Percentiles rank a stretch among this genome's conserved stretches.
Evolutionary conservation across 257 asterid genomes (phyloP).

Genomic region (Fraxinus pennsylvanica): DNA sequence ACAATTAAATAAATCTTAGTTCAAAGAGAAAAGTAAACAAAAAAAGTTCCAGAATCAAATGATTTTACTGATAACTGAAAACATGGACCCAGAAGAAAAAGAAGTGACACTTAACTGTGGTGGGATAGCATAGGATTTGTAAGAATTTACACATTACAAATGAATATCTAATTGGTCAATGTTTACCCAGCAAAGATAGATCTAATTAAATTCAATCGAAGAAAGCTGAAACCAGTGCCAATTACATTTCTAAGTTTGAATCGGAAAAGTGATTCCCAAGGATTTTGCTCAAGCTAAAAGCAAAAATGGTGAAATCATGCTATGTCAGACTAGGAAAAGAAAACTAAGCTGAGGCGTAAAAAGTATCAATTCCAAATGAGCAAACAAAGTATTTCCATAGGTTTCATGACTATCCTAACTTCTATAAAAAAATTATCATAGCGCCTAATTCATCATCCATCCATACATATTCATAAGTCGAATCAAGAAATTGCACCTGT

Average conservation of each 20-base stretch:
- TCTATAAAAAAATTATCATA: background rate
- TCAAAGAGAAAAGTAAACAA: background rate
- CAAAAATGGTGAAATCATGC: background rate
- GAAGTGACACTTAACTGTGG: background rate
- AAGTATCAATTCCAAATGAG: background rate
- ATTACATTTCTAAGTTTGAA: constrained; percentile 11
- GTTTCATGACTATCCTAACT: background rate
- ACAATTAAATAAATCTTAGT: background rate
- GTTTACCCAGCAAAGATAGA: constrained; percentile 1
- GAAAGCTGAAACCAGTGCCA: constrained; percentile 4
- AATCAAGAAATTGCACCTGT: constrained; percentile 11
- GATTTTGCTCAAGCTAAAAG: constrained; percentile 19
- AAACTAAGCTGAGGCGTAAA: constrained; percentile 9
- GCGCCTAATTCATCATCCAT: background rate
- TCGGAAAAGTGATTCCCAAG: background rate
- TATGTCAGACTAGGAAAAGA: background rate
- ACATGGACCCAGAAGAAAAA: background rate
- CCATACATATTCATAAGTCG: background rate
- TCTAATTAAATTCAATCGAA: background rate
- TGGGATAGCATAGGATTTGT: background rate
- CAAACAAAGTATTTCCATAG: constrained; percentile 1
- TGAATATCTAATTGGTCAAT: background rate
- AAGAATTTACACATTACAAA: background rate
- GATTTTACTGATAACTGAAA: background rate
- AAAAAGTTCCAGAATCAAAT: background rate